phyloP scores from a whole-genome alignment of 2,329 filamentous ascomycete species.

The Apiospora aurea region DNA sequence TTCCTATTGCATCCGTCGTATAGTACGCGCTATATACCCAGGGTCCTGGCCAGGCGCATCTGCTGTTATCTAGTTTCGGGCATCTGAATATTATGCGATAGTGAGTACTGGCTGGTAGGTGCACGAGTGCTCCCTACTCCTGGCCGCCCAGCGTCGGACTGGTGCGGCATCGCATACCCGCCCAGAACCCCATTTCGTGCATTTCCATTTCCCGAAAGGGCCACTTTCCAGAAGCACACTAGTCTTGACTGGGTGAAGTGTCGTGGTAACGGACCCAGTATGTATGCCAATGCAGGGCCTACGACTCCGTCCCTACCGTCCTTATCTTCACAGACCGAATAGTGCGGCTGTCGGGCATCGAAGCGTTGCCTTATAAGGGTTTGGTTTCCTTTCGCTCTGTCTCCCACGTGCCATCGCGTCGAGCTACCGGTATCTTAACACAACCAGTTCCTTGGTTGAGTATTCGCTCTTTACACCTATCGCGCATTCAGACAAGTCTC shows the following conservation, averaged over 20 bases:
- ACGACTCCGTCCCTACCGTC: too few relatives aligned
- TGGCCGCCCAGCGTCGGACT: not conserved
- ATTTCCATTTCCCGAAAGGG: not conserved
- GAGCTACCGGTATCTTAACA: not conserved
- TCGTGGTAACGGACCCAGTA: not conserved
- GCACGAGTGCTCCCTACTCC: not conserved
- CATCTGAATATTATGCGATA: not conserved
- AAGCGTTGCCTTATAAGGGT: not conserved
- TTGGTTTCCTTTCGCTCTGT: not conserved
- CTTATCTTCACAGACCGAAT: not conserved
- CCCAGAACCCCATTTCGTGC: not conserved
- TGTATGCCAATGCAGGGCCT: not conserved
- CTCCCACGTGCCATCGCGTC: not conserved
- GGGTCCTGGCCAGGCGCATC: not conserved
- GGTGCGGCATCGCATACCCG: not conserved
- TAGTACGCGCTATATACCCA: not conserved
- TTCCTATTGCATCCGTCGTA: not conserved
- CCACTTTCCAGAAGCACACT: not conserved
- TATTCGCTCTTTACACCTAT: slow-evolving; percentile 6
- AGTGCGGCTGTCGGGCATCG: not conserved
- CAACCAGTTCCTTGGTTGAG: slow-evolving; percentile 1
- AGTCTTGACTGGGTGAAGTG: not conserved
- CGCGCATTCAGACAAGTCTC: not conserved
- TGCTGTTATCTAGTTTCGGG: not conserved
- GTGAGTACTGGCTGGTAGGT: not conserved